phyloP scores from a whole-genome alignment of 345 rosid genomes.

The Carallia pectinifolia region DNA sequence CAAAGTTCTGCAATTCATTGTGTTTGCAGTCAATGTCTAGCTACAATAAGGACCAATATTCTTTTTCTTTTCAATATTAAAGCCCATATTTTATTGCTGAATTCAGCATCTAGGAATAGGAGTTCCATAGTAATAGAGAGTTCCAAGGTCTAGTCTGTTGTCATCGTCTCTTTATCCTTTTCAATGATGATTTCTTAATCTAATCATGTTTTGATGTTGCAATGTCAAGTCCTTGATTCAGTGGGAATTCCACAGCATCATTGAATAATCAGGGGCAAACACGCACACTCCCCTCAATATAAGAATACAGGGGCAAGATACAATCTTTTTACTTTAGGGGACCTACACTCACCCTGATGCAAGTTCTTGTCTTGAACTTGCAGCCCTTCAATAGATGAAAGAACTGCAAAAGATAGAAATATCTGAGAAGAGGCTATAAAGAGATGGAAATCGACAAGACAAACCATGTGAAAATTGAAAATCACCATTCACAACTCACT shows the following conservation, averaged over 20 bases:
- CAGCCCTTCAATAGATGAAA: conserved; percentile 79
- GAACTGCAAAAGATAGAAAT: conserved; percentile 50
- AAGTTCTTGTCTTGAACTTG: conserved; percentile 42
- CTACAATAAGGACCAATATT: background rate
- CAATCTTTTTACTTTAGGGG: conserved; percentile 2
- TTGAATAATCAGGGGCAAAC: no score
- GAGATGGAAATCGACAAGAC: background rate
- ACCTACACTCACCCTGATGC: conserved; percentile 54
- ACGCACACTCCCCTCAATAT: no score
- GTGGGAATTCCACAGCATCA: no score
- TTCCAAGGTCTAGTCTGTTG: background rate
- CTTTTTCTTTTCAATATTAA: background rate
- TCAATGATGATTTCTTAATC: background rate
- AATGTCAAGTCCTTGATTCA: no score
- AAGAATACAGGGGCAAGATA: background rate
- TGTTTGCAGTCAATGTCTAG: background rate
- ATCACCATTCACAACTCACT: conserved; percentile 34
- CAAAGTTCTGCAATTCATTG: no score
- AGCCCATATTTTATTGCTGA: background rate
- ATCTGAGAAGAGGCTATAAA: conserved; percentile 21
- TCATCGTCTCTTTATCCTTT: background rate
- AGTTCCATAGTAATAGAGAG: background rate
- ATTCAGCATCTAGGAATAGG: background rate
- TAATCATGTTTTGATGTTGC: background rate
- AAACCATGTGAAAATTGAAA: conserved; percentile 4